Evolutionary conservation across 1,284 basidiomycete species (phyloP), one percentile per base, ranked within the genome.

Genomic region (Naganishia sp.): DNA sequence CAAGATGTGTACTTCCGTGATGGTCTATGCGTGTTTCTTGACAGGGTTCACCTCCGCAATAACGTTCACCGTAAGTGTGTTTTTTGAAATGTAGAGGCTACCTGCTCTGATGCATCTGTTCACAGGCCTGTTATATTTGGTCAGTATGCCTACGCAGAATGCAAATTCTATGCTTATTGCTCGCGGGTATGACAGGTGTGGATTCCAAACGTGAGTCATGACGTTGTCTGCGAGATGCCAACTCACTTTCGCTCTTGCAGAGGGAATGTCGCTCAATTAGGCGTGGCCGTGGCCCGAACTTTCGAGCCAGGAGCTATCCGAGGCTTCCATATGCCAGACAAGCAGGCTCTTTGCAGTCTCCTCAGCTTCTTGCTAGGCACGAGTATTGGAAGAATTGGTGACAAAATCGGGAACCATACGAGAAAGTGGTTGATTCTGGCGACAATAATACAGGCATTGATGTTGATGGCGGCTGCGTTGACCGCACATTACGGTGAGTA

Each of bases 21-120:
- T 92, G 55, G 83, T 87, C 6, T 86, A 84, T 9, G 92, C 86
- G 75, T 92, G 90, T 78, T 91, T 92, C 79, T 87, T 93, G 85
- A 93, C 90, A 0, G 91, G 90, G 0, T 90, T 86, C 79, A 87
- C 90, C 84, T 89, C 74, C 71, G 84, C 86, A 1, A 82, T 92
- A 18, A 87, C 86, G 1, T 93, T 92, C 81, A 86, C 88, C 54
- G 76, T 72, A 45, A 64, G 71, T 46, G 13, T 10, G 10, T 36
- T 2, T 16, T 6, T 21, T 55, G 25, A 2, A 39, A 23, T 25
- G 6, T 64, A 31, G 39, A 43, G 33, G 23, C 28, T 46, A 5
- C 43, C 63, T 21, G 5, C n/a, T 55, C 28, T n/a, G 3, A 43
- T 28, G n/a, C 4, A 13, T 36, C 13, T 28, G 13, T 46, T 36